phyloP scores from a whole-genome alignment of 192 early-diverging fungal species.

The Entomortierella parvispora region DNA sequence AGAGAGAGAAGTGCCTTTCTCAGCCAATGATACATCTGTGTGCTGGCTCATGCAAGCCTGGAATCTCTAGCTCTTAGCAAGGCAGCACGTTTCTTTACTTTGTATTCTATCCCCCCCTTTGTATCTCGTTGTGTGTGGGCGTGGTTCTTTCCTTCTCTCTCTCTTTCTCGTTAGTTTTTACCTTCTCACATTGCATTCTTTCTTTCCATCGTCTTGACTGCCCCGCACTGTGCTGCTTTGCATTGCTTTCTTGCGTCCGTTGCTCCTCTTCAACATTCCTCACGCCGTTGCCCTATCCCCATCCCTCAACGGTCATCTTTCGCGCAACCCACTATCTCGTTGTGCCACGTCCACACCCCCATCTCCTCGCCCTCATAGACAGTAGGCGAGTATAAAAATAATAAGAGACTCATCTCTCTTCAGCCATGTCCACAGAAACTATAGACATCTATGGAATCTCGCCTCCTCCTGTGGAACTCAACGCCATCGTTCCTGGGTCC shows the following conservation, averaged over 20 bases:
- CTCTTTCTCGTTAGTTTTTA: slow-evolving; percentile 4
- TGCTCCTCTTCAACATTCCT: background rate
- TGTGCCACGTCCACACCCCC: no score
- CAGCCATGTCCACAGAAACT: background rate
- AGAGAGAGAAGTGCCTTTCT: no score
- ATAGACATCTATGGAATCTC: no score
- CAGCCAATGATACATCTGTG: no score
- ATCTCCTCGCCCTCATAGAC: no score
- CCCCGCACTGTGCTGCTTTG: background rate
- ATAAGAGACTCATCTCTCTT: background rate
- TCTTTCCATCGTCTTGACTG: background rate
- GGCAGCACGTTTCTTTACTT: background rate
- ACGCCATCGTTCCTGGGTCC: slow-evolving; percentile 13
- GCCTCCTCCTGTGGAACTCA: slow-evolving; percentile 3
- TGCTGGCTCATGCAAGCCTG: no score
- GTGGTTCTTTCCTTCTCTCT: background rate
- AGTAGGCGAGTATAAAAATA: no score
- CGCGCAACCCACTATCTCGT: no score
- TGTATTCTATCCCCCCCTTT: no score
- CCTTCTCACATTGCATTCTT: background rate
- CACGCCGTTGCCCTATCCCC: background rate
- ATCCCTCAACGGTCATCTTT: no score
- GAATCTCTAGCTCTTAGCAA: background rate
- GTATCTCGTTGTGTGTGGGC: background rate
- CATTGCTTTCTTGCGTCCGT: no score